Evolutionary conservation across 495 filamentous ascomycete genomes (phyloP).

Genomic region (Penicillium longicatenatum): DNA sequence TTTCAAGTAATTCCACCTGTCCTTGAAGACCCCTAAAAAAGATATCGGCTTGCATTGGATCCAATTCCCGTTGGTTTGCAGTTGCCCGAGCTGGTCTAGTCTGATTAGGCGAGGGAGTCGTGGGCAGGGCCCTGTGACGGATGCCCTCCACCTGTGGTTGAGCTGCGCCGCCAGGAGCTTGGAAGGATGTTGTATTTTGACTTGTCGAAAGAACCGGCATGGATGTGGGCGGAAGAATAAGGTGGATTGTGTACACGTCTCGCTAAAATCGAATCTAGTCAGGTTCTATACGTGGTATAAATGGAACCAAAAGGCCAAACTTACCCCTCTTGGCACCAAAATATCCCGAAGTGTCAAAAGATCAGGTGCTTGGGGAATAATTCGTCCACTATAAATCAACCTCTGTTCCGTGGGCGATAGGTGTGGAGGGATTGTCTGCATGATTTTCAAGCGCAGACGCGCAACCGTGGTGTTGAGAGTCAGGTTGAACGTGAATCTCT

Average conservation of each 20-base stretch:
- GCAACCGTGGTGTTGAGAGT: constrained; percentile 58
- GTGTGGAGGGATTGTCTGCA: constrained; percentile 51
- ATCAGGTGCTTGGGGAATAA: constrained; percentile 49
- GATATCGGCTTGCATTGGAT: not conserved
- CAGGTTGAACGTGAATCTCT: constrained; percentile 56
- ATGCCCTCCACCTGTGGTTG: not conserved
- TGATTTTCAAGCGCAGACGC: constrained; percentile 62
- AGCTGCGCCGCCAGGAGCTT: not conserved
- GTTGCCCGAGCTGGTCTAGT: not conserved
- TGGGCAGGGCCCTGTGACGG: not conserved
- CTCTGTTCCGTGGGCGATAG: constrained; percentile 57
- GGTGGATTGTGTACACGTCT: constrained; percentile 52
- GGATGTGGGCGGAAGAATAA: constrained; percentile 52
- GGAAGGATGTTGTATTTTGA: not conserved
- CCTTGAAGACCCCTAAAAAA: not conserved
- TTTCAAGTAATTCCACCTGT: not conserved
- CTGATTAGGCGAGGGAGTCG: no score
- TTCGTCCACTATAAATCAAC: constrained; percentile 66
- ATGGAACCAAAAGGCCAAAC: constrained; percentile 22
- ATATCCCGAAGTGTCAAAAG: constrained; percentile 52
- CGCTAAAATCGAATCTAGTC: constrained; percentile 40
- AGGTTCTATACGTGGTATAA: constrained; percentile 1
- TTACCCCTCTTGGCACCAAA: constrained; percentile 58
- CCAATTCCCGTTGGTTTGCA: not conserved
- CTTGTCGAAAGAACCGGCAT: not conserved